Base-by-base conservation (phyloP, 1,284 basidiomycete genomes). In the Sutorius eximius region DNA sequence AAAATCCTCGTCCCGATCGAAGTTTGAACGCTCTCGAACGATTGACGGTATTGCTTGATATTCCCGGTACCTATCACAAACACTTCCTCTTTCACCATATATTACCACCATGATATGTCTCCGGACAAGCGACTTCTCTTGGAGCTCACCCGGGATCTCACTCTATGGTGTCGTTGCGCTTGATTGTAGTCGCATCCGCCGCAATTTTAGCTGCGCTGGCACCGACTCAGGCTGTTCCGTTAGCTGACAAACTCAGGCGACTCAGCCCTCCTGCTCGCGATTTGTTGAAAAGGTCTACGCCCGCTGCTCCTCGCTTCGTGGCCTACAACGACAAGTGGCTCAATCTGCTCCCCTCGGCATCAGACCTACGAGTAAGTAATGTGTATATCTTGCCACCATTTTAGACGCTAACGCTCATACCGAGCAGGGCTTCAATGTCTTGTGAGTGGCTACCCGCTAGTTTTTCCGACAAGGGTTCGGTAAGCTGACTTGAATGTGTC, bases 281-380 rank as follows among this genome's bases (percentile, higher is more conserved):
- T 40, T 64, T 78, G 48, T 46, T 78, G 59, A 70, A 70, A 53
- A 73, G 73, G 22, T 74, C 76, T 6, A 74, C 74, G 0, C 75
- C 77, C 9, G 70, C 73, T 47, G 71, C 79, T 3, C 81, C 82
- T 34, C 73, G 76, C 58, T 82, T 79, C 13, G 76, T 82, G 3
- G 71, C 76, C 8, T 83, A 83, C 62, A 73, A 69, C 29, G 81
- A 83, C 58, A 36, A 81, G 65, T 55, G 66, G 76, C 34, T 48
- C 75, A 75, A 0, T 64, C 67, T 5, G 16, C 8, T 81, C 82
- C 9, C 61, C 72, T 11, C 70, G 71, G 5, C 69, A 24, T 24
- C 78, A 20, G 61, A 71, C 3, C 69, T 83, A 43, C 60, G 64
- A 56, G 82, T 80, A 3, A 36, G 34, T 16, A 16, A 56, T 20